A percentile compares a stretch with the other conserved stretches of the same genome.
These are phyloP conservation scores for Tillandsia leiboldiana DNA, from an alignment of 176 grass and related monocot genomes.

Conservation along the genomic window DNA sequence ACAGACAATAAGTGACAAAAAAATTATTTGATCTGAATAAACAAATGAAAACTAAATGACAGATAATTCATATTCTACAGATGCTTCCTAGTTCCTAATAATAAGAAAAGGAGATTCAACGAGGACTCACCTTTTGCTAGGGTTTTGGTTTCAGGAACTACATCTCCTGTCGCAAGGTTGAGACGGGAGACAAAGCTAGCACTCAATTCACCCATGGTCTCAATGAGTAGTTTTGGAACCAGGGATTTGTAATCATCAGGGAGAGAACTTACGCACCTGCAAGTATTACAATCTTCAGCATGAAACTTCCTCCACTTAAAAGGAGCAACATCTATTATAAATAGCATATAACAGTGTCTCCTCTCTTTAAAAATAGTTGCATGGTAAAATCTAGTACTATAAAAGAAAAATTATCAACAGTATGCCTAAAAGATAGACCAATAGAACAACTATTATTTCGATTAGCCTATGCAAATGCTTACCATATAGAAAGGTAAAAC, in stretches of 20 bases:
- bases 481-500: too few relatives aligned
- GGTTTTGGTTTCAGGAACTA: constrained; percentile 84
- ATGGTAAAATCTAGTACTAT: not conserved
- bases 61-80: too few relatives aligned
- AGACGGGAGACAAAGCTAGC: constrained; percentile 72
- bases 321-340: not conserved
- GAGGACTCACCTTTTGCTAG: constrained; percentile 68
- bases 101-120: not conserved
- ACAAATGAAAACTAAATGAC: not conserved
- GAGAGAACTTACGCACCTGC: constrained; percentile 86
- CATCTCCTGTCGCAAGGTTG: constrained; percentile 92
- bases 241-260: constrained; percentile 90
- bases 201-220: constrained; percentile 74
- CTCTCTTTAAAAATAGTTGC: not conserved
- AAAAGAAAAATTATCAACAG: not conserved
- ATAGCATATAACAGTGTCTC: not conserved
- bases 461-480: not conserved
- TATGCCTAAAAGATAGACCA: not conserved
- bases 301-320: not conserved
- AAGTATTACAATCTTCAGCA: constrained; percentile 20
- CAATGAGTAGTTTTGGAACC: constrained; percentile 80
- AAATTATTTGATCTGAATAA: constrained; percentile 4
- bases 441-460: not conserved
- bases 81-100: too few relatives aligned
- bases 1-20: not conserved